Percentiles rank a stretch among this genome's conserved stretches.
Conservation (phyloP, 2,329 filamentous ascomycete species). For the Aspergillus versicolor region DNA sequence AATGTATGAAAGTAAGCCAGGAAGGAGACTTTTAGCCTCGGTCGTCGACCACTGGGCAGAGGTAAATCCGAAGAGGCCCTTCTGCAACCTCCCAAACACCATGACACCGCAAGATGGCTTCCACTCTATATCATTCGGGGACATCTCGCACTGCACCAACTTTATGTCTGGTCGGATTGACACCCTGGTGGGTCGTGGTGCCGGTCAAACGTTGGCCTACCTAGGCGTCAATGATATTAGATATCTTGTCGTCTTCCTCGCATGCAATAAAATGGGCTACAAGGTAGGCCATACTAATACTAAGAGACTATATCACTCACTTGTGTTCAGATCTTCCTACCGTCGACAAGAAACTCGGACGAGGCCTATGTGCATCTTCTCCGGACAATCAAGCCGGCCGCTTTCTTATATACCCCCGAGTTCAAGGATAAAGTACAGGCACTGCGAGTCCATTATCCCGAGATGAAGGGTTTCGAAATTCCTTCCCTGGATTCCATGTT, state of each 20-base stretch:
- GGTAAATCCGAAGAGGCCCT: too few species aligned
- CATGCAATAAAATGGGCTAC: neutral
- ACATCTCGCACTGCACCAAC: too few species aligned
- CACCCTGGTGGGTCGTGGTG: too few species aligned
- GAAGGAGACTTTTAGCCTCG: too few species aligned
- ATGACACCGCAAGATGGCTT: too few species aligned
- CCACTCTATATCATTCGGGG: too few species aligned
- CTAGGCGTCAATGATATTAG: neutral
- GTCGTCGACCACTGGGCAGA: too few species aligned
- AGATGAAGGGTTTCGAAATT: neutral
- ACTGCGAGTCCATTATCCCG: neutral
- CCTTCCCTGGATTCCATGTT: neutral
- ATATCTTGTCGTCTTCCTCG: neutral
- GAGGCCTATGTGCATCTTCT: neutral
- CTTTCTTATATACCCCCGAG: neutral
- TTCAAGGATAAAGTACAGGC: neutral
- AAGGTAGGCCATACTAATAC: neutral
- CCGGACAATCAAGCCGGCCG: neutral
- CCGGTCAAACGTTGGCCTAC: neutral
- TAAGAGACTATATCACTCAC: neutral
- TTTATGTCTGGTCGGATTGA: too few species aligned
- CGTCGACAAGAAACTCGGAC: neutral
- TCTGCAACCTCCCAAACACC: too few species aligned
- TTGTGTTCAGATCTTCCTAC: fast-evolving
- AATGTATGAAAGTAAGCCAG: too few species aligned